These are phyloP conservation scores for Bruguiera parviflora DNA, from an alignment of 345 rosid genomes.

Conservation along the genomic window DNA sequence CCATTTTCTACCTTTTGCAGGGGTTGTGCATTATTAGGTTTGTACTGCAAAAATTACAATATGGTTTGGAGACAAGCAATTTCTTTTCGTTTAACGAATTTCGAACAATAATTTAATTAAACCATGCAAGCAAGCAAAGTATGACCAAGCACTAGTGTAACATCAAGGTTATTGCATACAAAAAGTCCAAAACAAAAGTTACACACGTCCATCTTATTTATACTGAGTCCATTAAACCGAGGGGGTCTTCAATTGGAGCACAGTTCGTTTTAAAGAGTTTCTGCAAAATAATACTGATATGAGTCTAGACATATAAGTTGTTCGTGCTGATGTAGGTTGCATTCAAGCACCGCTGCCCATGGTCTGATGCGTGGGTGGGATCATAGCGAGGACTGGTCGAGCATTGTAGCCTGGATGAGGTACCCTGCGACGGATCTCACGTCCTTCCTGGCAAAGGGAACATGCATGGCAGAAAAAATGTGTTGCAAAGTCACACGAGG, in stretches of 20 bases:
- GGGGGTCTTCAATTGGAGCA: neutral
- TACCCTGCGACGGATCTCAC: constrained; percentile 82
- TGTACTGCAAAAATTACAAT: too few species aligned
- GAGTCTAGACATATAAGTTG: constrained; percentile 5
- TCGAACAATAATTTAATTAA: too few species aligned
- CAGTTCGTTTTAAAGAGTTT: neutral
- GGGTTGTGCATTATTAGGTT: too few species aligned
- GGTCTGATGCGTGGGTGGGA: constrained; percentile 70
- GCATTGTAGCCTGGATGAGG: constrained; percentile 83
- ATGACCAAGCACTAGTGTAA: too few species aligned
- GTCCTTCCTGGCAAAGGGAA: constrained; percentile 97
- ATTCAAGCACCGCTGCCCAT: constrained; percentile 61
- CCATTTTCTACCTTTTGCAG: too few species aligned
- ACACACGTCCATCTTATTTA: neutral
- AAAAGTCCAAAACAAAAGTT: neutral
- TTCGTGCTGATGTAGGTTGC: neutral
- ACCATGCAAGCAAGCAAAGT: too few species aligned
- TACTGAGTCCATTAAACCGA: neutral
- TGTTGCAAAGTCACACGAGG: constrained; percentile 66
- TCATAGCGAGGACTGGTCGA: constrained; percentile 61
- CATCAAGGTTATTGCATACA: neutral
- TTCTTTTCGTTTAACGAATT: too few species aligned
- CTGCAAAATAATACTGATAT: neutral
- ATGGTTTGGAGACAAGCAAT: too few species aligned
- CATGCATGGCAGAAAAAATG: constrained; percentile 80